Evolutionary conservation across 208 protist genomes (phyloP), one percentile per base, ranked within the genome.

Genomic region (Tetramitus jugosus): DNA sequence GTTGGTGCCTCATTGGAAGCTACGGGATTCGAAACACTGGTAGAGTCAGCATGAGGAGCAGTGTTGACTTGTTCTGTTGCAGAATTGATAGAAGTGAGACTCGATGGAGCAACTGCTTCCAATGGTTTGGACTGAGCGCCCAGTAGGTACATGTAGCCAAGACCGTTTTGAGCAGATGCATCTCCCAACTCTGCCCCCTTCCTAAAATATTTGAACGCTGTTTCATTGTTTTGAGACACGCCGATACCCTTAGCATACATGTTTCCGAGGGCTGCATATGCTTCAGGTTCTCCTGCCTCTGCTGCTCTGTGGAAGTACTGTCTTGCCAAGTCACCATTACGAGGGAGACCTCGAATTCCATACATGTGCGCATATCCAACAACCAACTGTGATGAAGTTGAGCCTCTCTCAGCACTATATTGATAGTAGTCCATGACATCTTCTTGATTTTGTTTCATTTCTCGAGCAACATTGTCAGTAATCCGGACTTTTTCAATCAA

Each of bases 121-220:
- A n/a, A n/a, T n/a, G n/a, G n/a, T n/a, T n/a, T n/a, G n/a, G n/a
- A n/a, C n/a, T n/a, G n/a, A n/a, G n/a, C n/a, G 33, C 91, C 91
- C n/a, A 88, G 81, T 1, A 88, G 82, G 81, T 93, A 86, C 42
- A 95, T 77, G 60, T 88, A 92, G 39, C 91, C 92, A 13, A 95
- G 69, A 7, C 90, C 92, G 74, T 93, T 93, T 6, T 88, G 76
- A 1, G 89, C 87, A 7, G 84, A 53, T 1, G 84, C 60, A 75
- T 93, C 87, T 1, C 80, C 53, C 68, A 68, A 76, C 10, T 53
- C 45, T n/a, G 79, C 82, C 52, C 89, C 90, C 35, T 87, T 35
- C 39, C 46, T 74, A 82, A 93, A 93, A 82, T 91, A 89, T 62
- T 82, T 65, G 40, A 79, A 60, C 1, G 90, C 90, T 29, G 77